These are phyloP conservation scores for Ajuga reptans DNA, from an alignment of 305 asterid genomes.

Conservation along the genomic window DNA sequence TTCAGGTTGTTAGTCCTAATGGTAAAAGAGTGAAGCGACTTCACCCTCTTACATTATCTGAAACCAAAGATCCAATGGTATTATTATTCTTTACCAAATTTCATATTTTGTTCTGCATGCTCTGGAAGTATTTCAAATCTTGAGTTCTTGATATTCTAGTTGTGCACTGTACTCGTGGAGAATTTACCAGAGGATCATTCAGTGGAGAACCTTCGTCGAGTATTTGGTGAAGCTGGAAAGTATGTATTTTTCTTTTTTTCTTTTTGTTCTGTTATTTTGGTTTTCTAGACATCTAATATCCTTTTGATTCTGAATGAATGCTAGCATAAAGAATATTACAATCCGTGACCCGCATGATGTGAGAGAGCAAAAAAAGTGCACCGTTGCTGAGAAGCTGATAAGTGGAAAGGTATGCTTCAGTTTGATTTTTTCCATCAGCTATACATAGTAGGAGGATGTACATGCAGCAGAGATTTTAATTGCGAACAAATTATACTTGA, in stretches of 20 bases:
- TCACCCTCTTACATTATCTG: constrained; percentile 59
- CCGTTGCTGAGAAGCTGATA: constrained; percentile 79
- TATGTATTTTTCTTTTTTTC: constrained; percentile 28
- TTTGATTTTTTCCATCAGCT: constrained; percentile 6
- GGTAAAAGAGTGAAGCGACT: constrained; percentile 80
- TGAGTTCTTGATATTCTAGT: constrained; percentile 34
- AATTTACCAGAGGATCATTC: constrained; percentile 94
- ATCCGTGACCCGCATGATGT: constrained; percentile 64
- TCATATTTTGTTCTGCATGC: not conserved
- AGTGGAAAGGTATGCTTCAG: constrained; percentile 62
- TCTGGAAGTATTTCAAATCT: constrained; percentile 8
- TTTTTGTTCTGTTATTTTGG: constrained; percentile 1
- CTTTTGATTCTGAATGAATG: constrained; percentile 24
- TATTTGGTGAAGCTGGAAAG: constrained; percentile 91
- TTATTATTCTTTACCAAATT: not conserved
- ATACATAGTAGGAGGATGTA: constrained; percentile 2
- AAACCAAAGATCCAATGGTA: constrained; percentile 78
- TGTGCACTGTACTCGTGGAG: constrained; percentile 91
- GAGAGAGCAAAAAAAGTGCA: constrained; percentile 52
- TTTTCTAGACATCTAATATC: constrained; percentile 8
- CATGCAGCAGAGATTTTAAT: not conserved
- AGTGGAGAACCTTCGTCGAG: constrained; percentile 56
- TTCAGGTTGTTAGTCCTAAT: constrained; percentile 70
- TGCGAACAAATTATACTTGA: not conserved
- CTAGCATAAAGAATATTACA: constrained; percentile 55